Conservation (phyloP, 2,329 filamentous ascomycete genomes). For the Blumeriella jaapii region DNA sequence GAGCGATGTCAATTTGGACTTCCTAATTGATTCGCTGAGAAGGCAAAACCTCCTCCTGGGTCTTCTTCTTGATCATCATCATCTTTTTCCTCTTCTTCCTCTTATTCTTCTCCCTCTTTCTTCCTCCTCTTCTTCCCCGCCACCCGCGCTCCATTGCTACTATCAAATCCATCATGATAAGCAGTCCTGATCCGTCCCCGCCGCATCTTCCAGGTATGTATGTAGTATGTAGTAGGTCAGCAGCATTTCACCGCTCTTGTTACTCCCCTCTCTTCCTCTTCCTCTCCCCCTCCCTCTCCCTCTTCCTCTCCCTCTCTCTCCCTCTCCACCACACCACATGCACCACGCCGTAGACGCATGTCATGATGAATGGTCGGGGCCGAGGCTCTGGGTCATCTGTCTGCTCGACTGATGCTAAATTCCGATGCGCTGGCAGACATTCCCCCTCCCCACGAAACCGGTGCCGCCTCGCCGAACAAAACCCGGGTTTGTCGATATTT, state of each 20-base stretch:
- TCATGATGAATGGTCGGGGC: conserved; percentile 7
- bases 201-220: too few species aligned
- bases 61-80: too few species aligned
- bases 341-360: conserved; percentile 8
- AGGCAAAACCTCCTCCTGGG: too few species aligned
- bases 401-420: conserved; percentile 9
- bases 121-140: too few species aligned
- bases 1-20: too few species aligned
- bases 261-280: too few species aligned
- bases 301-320: conserved; percentile 5
- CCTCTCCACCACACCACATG: conserved; percentile 10
- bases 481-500: conserved; percentile 25
- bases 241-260: conserved; percentile 10
- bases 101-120: too few species aligned
- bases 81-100: too few species aligned
- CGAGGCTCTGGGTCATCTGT: conserved; percentile 10
- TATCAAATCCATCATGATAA: conserved; percentile 3
- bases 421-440: conserved; percentile 24
- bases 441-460: conserved; percentile 11
- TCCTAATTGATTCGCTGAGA: too few species aligned
- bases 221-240: conserved; percentile 11
- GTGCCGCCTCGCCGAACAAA: conserved; percentile 20
- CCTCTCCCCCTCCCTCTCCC: neutral
- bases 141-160: conserved; percentile 2
- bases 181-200: conserved; percentile 3